Conservation (phyloP, 345 rosid genomes). For the Aurinia saxatilis region DNA sequence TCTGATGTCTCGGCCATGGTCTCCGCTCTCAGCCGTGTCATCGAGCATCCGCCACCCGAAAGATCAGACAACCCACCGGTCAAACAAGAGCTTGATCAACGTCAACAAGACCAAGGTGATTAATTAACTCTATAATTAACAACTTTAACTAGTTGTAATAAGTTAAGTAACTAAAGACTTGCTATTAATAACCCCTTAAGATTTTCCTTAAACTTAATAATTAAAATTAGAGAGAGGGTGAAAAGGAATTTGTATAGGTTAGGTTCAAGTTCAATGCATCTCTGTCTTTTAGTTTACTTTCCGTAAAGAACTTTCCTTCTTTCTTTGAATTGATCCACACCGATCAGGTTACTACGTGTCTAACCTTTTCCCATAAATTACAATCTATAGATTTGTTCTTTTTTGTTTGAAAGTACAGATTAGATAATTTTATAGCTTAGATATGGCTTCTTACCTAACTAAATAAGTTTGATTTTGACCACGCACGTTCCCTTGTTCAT, state of each 20-base stretch:
- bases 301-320: conserved; percentile 49
- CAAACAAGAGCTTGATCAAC: conserved; percentile 32
- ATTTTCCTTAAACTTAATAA: not conserved
- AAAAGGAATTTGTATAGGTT: conserved; percentile 27
- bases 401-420: not conserved
- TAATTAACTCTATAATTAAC: not conserved
- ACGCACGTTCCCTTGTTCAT: conserved; percentile 18
- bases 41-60: conserved; percentile 29
- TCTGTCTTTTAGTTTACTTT: conserved; percentile 34
- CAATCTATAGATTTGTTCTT: conserved; percentile 13
- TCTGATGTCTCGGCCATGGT: conserved; percentile 81
- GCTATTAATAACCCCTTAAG: conserved; percentile 1
- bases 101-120: conserved; percentile 41
- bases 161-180: conserved; percentile 23
- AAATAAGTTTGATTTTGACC: conserved; percentile 15
- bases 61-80: conserved; percentile 16
- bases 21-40: conserved; percentile 59
- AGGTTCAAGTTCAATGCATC: conserved; percentile 40
- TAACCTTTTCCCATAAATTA: not conserved
- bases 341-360: conserved; percentile 28
- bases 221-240: conserved; percentile 2
- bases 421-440: not conserved
- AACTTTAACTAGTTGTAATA: not conserved
- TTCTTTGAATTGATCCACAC: conserved; percentile 17
- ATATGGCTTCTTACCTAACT: conserved; percentile 27